Evolutionary conservation across 176 grass and related monocot species (phyloP), one percentile per base, ranked within the genome.

Genomic region (Raddia guianensis): DNA sequence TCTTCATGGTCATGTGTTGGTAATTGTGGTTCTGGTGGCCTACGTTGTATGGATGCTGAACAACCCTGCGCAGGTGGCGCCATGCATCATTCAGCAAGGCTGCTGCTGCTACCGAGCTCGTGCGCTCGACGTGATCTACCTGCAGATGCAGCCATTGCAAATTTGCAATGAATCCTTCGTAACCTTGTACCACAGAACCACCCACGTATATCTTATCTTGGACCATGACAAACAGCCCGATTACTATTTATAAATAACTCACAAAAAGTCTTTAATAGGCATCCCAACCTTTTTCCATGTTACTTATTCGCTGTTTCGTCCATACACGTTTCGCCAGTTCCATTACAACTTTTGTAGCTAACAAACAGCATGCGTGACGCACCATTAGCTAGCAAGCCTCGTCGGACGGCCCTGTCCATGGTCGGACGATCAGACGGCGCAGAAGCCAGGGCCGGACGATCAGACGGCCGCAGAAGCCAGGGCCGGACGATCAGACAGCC

Each of bases 401-500:
- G 18, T 40, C 43, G 4, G n/a, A 11, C 33, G 4, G 2, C 54
- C 15, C 5, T 9, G 57, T 57, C 55, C 18, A 19, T 50, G 12
- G n/a, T n/a, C n/a, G n/a, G n/a, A n/a, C n/a, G n/a, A n/a, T n/a
- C n/a, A n/a, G n/a, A n/a, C n/a, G n/a, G n/a, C n/a, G n/a, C n/a
- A n/a, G n/a, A n/a, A n/a, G n/a, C n/a, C n/a, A n/a, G n/a, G n/a
- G 7, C 55, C 27, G 27, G 27, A 27, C 27, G 27, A 27, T 27
- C 27, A 27, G 27, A 27, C 27, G 27, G 27, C 27, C 18, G 0
- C 27, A 27, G 27, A 27, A 27, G 1, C 27, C 27, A 27, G 27
- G 27, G 7, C 55, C 55, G 55, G 55, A 57, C n/a, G 72, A 84
- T 87, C 80, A 87, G 16, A 87, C 57, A 18, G 43, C 66, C 18